Evolutionary conservation across 257 asterid genomes (phyloP), one percentile per base, ranked within the genome.

Genomic region (Gardenia jasminoides): DNA sequence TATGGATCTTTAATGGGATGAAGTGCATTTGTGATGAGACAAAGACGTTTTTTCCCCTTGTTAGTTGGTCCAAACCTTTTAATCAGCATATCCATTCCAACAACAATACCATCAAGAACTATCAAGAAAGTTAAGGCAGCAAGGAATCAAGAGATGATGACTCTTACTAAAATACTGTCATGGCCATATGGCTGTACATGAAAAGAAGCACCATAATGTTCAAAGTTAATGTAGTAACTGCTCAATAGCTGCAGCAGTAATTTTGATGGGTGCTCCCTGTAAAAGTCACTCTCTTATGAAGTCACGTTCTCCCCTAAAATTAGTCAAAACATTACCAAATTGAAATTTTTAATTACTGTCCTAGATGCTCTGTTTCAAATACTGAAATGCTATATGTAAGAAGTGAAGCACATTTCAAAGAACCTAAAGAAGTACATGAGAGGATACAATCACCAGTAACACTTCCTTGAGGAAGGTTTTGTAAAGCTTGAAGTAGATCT

Each of bases 31-130:
- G 98, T 96, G 70, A 93, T 88, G 81, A 96, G 97, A 79, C 97
- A 93, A 62, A 96, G 62, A 20, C 97, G 97, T 83, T 90, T 93
- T 89, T 88, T 96, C 98, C 98, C 99, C 89, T 91, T 93, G 89
- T 76, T 88, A 72, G 97, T 91, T 47, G 81, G 76, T 75, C 93
- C 94, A 71, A 87, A 95, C 85, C 91, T 95, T 82, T 93, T 93
- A 68, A 95, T 92, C 83, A 95, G 76, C 98, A 95, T 90, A 83
- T 95, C 99, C 92, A 93, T 89, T 74, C 92, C 98, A 74, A 93
- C 98, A 84, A 96, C 87, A 85, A 92, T 82, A 65, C 96, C 99
- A 93, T 96, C 99, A 90, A 96, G 91, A 93, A 96, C 99, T 95
- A 85, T 84, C 67, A 30, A 74, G 59, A 43, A 33, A 71, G 96